Conservation (phyloP, 129 eudicot genomes). For the Kitagawia praeruptora region DNA sequence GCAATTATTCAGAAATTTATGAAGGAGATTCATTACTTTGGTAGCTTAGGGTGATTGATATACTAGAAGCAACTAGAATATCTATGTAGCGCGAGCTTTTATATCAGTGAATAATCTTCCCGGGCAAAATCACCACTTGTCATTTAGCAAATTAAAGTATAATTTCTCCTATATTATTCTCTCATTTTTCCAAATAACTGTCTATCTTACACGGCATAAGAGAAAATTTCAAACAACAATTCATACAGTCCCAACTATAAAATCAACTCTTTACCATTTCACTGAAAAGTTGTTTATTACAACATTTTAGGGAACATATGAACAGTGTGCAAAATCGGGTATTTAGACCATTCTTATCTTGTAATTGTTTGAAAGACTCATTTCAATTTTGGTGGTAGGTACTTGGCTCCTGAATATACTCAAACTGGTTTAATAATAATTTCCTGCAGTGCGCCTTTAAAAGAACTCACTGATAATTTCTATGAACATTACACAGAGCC, state of each 20-base stretch:
- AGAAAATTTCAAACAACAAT: too few relatives aligned
- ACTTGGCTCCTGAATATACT: too few relatives aligned
- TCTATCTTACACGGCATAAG: background rate
- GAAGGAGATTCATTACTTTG: too few relatives aligned
- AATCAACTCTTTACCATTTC: slow-evolving; percentile 1
- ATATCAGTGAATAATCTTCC: background rate
- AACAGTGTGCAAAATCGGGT: background rate
- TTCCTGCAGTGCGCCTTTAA: too few relatives aligned
- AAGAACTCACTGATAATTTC: too few relatives aligned
- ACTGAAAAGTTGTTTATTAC: background rate
- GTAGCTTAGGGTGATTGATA: background rate
- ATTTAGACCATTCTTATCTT: background rate
- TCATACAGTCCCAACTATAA: background rate
- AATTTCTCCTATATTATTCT: background rate
- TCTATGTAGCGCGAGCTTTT: background rate
- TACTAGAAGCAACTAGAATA: background rate
- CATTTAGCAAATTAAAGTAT: background rate
- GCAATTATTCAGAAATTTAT: too few relatives aligned
- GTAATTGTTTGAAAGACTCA: too few relatives aligned
- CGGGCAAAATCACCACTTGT: background rate
- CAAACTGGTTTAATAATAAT: too few relatives aligned
- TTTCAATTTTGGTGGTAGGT: too few relatives aligned
- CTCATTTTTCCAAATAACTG: background rate
- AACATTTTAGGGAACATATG: slow-evolving; percentile 6
- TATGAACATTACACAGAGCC: too few relatives aligned